Conservation (phyloP, 352 stramenopile genomes). For the Pythium sukuiense region DNA sequence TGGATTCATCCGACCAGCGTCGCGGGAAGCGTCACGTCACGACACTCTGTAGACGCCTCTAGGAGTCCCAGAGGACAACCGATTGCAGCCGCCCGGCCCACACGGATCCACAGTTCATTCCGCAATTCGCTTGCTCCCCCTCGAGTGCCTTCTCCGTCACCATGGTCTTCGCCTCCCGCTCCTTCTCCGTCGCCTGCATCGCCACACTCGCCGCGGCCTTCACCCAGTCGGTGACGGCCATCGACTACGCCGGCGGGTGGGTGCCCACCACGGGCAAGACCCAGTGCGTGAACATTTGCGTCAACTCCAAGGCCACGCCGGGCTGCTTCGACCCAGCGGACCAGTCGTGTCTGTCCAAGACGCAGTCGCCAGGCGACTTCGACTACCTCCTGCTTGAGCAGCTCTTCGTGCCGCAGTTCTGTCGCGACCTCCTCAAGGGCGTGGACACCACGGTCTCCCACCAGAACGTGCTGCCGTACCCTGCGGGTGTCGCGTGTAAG, state of each 20-base stretch:
- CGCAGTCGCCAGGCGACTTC: constrained; percentile 59
- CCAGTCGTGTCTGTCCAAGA: constrained; percentile 49
- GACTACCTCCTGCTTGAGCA: constrained; percentile 79
- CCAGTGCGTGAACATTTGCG: constrained; percentile 73
- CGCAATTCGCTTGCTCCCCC: constrained; percentile 3
- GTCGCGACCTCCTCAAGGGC: constrained; percentile 64
- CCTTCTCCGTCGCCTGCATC: constrained; percentile 4
- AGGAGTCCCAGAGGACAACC: not conserved
- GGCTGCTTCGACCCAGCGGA: constrained; percentile 50
- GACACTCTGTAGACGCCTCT: not conserved
- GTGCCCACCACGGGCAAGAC: constrained; percentile 33
- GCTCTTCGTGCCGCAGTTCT: constrained; percentile 79
- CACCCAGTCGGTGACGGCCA: constrained; percentile 21
- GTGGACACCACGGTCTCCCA: constrained; percentile 74
- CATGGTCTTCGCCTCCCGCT: constrained; percentile 12
- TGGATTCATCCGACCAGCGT: constrained; percentile 3
- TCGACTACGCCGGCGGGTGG: constrained; percentile 69
- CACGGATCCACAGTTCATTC: not conserved
- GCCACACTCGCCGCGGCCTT: constrained; percentile 3
- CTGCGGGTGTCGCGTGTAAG: constrained; percentile 52
- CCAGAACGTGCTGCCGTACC: constrained; percentile 69
- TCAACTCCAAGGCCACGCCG: constrained; percentile 47
- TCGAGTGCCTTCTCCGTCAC: not conserved
- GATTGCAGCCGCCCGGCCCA: not conserved
- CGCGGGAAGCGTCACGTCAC: not conserved